A percentile compares a stretch with the other conserved stretches of the same genome.
Conservation (phyloP, 805 yeast genomes). For the Jamesozyma spencerorum region DNA sequence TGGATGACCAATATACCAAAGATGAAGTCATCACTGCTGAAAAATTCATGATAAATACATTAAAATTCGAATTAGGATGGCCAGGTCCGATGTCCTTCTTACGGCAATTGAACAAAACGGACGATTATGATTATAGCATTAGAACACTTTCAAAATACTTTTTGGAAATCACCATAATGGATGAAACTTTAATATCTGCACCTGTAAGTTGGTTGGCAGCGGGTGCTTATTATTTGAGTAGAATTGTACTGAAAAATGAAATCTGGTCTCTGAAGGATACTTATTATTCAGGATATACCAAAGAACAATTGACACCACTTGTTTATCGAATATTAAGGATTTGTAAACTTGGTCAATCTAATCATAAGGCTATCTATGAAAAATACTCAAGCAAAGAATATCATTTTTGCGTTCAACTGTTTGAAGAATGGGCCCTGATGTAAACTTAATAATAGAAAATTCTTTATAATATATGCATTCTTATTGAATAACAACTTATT, state of each 20-base stretch:
- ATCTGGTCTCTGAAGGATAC: slow-evolving; percentile 77
- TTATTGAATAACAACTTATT: background rate
- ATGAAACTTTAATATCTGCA: slow-evolving; percentile 70
- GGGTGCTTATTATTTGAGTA: slow-evolving; percentile 74
- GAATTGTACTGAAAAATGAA: slow-evolving; percentile 62
- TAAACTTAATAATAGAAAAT: background rate
- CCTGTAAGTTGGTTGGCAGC: slow-evolving; percentile 94
- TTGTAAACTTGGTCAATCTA: slow-evolving; percentile 44
- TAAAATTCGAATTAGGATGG: slow-evolving; percentile 90
- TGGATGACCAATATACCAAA: slow-evolving; percentile 68
- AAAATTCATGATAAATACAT: slow-evolving; percentile 78
- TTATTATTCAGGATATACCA: slow-evolving; percentile 81
- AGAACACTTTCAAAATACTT: slow-evolving; percentile 85
- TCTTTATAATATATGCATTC: background rate
- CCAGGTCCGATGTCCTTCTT: slow-evolving; percentile 96
- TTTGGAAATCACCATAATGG: slow-evolving; percentile 82
- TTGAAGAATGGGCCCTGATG: slow-evolving; percentile 4
- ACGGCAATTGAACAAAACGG: slow-evolving; percentile 89
- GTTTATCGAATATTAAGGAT: slow-evolving; percentile 58
- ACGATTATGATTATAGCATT: slow-evolving; percentile 83
- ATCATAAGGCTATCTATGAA: slow-evolving; percentile 70
- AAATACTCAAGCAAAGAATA: slow-evolving; percentile 76
- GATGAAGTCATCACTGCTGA: slow-evolving; percentile 82
- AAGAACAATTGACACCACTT: slow-evolving; percentile 64
- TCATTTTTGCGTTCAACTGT: slow-evolving; percentile 49